Evolutionary conservation across 2,329 filamentous ascomycete genomes (phyloP), one percentile per base, ranked within the genome.

Genomic region (Chaetomium sp.): DNA sequence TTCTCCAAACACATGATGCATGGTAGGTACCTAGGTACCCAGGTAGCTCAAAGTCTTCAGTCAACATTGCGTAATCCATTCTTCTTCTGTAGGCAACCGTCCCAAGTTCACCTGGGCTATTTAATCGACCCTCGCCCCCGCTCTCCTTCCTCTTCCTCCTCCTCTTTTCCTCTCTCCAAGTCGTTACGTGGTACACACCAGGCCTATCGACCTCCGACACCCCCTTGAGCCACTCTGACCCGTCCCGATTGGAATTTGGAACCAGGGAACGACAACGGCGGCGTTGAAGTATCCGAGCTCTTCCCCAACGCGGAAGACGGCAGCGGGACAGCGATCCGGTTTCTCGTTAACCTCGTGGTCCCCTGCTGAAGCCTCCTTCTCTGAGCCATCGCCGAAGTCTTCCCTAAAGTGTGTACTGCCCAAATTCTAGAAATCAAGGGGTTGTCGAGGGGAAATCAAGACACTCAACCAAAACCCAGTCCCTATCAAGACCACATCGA

Each of bases 261-360:
- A 19, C 16, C 12, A 42, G 29, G 51, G 1, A 13, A 35, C 16
- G 29, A 23, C 51, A 5, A 21, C 35, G 35, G 29, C 51, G 51
- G 51, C 51, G 23, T 21, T 55, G 51, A 55, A 35, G 51, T 35
- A 55, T 23, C 29, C 6, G 29, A 55, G 51, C 51, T 9, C 29
- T 50, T 25, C 47, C 47, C 23, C 35, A 13, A 25, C 10, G 7
- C 45, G 45, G 45, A 50, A 50, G 29, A 54, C 51, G 23, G 29
- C 51, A 33, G 51, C 27, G 29, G 51, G 51, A 35, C 51, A 33
- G 51, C 51, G 25, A 31, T 29, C n/a, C 16, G 51, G 29, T 31
- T 33, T 50, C 47, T 10, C 21, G 21, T 27, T 21, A 54, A 54
- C 51, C 51, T 54, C 51, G 51, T 21, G 10, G 51, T 54, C 29